Evolutionary conservation across 2,329 filamentous ascomycete species (phyloP).

Genomic region (Aspergillus sp.): DNA sequence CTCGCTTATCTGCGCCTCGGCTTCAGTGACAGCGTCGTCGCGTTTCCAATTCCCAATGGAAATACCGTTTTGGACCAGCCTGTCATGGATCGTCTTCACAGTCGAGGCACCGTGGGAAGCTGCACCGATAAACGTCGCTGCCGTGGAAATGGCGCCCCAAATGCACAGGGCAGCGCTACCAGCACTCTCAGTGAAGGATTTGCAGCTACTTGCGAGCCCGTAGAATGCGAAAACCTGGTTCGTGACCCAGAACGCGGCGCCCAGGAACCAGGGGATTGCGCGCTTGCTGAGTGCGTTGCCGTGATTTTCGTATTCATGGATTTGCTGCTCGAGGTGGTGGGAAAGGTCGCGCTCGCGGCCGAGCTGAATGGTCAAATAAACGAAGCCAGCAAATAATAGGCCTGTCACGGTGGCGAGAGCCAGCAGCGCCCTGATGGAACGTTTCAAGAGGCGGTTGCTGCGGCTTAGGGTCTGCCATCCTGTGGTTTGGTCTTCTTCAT

Average conservation of each 20-base stretch:
- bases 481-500: too few species aligned
- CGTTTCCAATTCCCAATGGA: too few species aligned
- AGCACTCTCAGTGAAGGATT: background rate
- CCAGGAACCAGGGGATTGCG: background rate
- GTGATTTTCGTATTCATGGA: background rate
- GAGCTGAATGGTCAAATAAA: background rate
- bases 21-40: background rate
- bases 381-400: background rate
- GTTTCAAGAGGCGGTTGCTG: too few species aligned
- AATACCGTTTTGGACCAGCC: too few species aligned
- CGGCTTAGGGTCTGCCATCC: too few species aligned
- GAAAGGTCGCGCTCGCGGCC: background rate
- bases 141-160: background rate
- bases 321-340: background rate
- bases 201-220: background rate
- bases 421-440: too few species aligned
- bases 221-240: background rate
- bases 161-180: background rate
- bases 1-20: background rate
- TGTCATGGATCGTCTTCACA: too few species aligned
- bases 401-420: background rate
- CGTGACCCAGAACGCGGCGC: background rate
- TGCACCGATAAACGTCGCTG: background rate
- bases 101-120: too few species aligned
- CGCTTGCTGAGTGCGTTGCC: background rate